Percentiles rank a stretch among this genome's conserved stretches.
Conservation (phyloP, 2,329 filamentous ascomycete species). For the Diplodia intermedia region DNA sequence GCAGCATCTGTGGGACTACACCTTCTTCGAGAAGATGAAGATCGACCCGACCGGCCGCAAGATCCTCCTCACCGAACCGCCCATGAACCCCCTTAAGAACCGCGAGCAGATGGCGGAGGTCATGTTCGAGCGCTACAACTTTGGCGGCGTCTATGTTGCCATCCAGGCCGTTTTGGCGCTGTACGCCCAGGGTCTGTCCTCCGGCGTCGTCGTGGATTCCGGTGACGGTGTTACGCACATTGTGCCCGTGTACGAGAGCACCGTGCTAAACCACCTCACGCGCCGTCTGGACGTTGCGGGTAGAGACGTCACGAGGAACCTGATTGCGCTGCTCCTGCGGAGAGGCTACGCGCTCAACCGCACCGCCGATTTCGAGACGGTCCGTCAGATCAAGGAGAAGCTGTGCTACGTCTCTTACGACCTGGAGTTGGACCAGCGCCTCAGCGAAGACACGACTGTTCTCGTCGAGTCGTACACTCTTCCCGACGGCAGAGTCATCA, state of each 20-base stretch:
- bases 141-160: constrained; percentile 96
- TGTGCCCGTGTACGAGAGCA: constrained; percentile 97
- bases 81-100: constrained; percentile 97
- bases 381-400: constrained; percentile 99
- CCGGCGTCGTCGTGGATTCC: constrained; percentile 97
- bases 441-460: constrained; percentile 96
- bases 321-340: constrained; percentile 92
- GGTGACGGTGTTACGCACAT: constrained; percentile 99
- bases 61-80: constrained; percentile 95
- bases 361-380: constrained; percentile 98
- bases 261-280: constrained; percentile 96
- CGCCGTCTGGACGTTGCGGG: constrained; percentile 93
- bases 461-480: constrained; percentile 97
- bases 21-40: constrained; percentile 96
- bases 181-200: constrained; percentile 85
- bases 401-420: constrained; percentile 99
- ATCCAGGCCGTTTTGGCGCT: constrained; percentile 96
- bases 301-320: constrained; percentile 95
- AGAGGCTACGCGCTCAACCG: constrained; percentile 96
- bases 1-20: constrained; percentile 99
- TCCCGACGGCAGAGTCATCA: constrained; percentile 93
- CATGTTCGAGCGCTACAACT: constrained; percentile 98
- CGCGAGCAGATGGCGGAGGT: constrained; percentile 98
- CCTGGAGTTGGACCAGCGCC: constrained; percentile 90
- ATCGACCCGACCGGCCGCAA: constrained; percentile 90